Evolutionary conservation across 768 basidiomycete genomes (phyloP).

Genomic region (Lentinula lateritia): DNA sequence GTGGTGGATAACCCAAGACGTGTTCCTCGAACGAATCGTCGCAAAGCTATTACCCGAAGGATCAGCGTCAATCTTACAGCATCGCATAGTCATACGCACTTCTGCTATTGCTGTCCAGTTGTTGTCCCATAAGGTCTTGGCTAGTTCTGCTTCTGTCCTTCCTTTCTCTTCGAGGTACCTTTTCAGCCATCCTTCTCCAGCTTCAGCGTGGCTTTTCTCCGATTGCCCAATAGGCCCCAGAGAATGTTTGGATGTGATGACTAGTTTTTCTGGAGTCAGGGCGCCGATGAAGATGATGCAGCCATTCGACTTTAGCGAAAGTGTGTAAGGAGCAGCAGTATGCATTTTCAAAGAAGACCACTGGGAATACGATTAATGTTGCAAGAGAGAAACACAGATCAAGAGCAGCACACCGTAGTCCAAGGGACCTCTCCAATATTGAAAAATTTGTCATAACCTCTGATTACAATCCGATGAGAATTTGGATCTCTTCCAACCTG

Average conservation of each 20-base stretch:
- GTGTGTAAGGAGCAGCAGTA: conserved; percentile 72
- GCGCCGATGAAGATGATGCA: conserved; percentile 96
- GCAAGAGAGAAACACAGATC: background rate
- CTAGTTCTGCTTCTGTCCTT: conserved; percentile 71
- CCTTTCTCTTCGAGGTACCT: conserved; percentile 56
- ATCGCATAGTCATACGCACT: conserved; percentile 36
- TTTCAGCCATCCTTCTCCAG: conserved; percentile 79
- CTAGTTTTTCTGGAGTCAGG: conserved; percentile 62
- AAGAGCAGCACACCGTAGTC: conserved; percentile 64
- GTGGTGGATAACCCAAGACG: conserved; percentile 76
- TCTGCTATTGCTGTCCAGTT: conserved; percentile 91
- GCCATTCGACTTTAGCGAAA: conserved; percentile 93
- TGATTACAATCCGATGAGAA: conserved; percentile 62
- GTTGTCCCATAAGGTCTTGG: conserved; percentile 67
- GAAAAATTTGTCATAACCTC: conserved; percentile 99
- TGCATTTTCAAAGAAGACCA: conserved; percentile 69
- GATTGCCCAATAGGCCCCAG: conserved; percentile 50
- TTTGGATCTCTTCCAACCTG: conserved; percentile 30
- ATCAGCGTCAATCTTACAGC: background rate
- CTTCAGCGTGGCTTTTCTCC: conserved; percentile 66
- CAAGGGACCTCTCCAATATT: conserved; percentile 96
- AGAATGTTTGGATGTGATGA: conserved; percentile 92
- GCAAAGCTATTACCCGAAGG: conserved; percentile 64
- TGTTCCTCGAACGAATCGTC: conserved; percentile 98
- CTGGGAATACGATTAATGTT: conserved; percentile 29